Percentiles rank a stretch among this genome's conserved stretches.
These are phyloP conservation scores for Thelephora terrestris DNA, from an alignment of 1,284 basidiomycete genomes.

Conservation along the genomic window DNA sequence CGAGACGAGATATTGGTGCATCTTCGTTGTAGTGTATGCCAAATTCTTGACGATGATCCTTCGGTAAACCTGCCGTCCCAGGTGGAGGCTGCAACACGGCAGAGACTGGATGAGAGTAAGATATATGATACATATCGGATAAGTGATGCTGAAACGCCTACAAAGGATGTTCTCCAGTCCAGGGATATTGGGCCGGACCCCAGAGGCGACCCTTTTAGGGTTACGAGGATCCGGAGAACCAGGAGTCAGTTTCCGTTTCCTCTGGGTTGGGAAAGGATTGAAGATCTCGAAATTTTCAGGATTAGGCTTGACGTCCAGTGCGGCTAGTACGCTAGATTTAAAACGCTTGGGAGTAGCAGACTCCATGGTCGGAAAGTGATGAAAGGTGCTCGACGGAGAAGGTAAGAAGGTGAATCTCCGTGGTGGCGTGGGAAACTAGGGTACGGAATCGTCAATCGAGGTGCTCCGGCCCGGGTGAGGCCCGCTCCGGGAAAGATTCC, in stretches of 20 bases:
- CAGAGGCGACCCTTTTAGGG: neutral
- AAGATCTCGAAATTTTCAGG: neutral
- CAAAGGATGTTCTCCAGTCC: neutral
- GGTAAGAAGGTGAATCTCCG: too few species aligned
- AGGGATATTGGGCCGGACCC: neutral
- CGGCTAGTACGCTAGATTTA: constrained; percentile 9
- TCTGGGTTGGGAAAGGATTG: neutral
- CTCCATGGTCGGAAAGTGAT: too few species aligned
- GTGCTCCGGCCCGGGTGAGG: too few species aligned
- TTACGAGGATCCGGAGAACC: neutral
- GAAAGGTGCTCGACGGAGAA: too few species aligned
- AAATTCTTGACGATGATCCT: too few species aligned
- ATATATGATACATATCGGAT: constrained; percentile 1
- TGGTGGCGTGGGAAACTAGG: too few species aligned
- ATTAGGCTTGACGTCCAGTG: constrained; percentile 6
- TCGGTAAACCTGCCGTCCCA: too few species aligned
- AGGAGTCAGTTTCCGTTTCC: constrained; percentile 1
- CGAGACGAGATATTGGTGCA: constrained; percentile 11
- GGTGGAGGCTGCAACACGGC: too few species aligned
- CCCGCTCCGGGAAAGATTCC: too few species aligned
- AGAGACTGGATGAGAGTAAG: too few species aligned
- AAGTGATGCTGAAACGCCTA: constrained; percentile 4
- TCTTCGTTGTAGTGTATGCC: neutral
- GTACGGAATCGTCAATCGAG: too few species aligned
- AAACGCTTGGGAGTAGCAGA: too few species aligned